phyloP scores from a whole-genome alignment of 805 yeast species.

The Nakazawaea ambrosiae region DNA sequence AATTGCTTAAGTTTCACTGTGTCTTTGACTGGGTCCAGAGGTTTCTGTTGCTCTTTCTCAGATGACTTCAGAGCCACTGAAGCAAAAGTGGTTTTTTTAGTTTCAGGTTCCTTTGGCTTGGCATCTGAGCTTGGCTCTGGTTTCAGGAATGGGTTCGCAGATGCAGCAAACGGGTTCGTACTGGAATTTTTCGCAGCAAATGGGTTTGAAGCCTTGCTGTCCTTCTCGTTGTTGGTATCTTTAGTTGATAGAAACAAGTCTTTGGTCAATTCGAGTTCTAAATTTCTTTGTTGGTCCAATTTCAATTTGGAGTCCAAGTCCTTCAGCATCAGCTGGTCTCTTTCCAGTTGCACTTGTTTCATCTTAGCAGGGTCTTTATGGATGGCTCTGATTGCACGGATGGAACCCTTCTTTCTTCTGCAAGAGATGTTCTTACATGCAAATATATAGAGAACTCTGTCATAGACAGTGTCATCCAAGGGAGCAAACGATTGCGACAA shows the following conservation, averaged over 20 bases:
- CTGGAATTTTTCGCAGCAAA: slow-evolving; percentile 15
- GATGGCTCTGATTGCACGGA: slow-evolving; percentile 74
- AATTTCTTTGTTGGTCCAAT: slow-evolving; percentile 33
- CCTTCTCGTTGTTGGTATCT: no score
- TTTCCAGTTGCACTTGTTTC: slow-evolving; percentile 29
- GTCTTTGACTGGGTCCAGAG: slow-evolving; percentile 5
- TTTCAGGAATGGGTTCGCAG: slow-evolving; percentile 14
- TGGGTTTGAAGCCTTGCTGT: slow-evolving; percentile 19
- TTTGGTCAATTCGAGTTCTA: slow-evolving; percentile 28
- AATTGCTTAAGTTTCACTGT: slow-evolving; percentile 36
- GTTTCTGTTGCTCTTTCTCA: slow-evolving; percentile 1
- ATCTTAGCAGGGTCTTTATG: slow-evolving; percentile 48
- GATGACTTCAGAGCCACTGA: slow-evolving; percentile 17
- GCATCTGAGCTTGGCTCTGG: slow-evolving; percentile 4
- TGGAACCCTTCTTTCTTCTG: slow-evolving; percentile 59
- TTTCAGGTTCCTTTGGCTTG: neutral
- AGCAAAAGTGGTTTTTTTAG: slow-evolving; percentile 17
- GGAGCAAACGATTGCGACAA: slow-evolving; percentile 80
- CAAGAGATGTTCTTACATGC: slow-evolving; percentile 63
- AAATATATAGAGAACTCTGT: slow-evolving; percentile 75
- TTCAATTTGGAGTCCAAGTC: slow-evolving; percentile 37
- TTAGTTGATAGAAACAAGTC: slow-evolving; percentile 21
- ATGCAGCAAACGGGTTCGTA: slow-evolving; percentile 30
- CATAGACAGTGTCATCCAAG: slow-evolving; percentile 62
- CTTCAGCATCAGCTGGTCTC: slow-evolving; percentile 32